phyloP scores from a whole-genome alignment of 1,284 basidiomycete genomes.

The Leccinum insigne region DNA sequence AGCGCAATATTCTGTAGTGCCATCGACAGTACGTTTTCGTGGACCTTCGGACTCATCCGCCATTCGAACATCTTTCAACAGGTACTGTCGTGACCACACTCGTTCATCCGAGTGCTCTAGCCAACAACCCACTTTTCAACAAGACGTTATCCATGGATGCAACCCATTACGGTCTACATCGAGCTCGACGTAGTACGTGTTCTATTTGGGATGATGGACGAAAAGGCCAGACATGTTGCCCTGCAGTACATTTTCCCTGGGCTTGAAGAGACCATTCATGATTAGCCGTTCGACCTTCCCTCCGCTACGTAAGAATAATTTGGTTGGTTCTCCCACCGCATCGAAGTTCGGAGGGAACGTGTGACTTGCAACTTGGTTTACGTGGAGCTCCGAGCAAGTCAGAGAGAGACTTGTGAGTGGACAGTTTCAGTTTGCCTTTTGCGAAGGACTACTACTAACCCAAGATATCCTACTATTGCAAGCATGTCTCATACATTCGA shows the following conservation, averaged over 20 bases:
- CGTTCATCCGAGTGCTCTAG: slow-evolving; percentile 29
- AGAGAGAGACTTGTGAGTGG: neutral
- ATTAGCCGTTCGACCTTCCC: slow-evolving; percentile 51
- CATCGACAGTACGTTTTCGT: slow-evolving; percentile 60
- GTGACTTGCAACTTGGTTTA: neutral
- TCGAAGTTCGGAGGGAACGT: neutral
- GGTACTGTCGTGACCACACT: slow-evolving; percentile 81
- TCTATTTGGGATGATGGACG: slow-evolving; percentile 38
- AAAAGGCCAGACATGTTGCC: slow-evolving; percentile 37
- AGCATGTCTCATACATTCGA: slow-evolving; percentile 11
- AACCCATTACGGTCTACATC: slow-evolving; percentile 37
- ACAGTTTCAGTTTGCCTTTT: neutral
- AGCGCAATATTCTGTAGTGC: slow-evolving; percentile 80
- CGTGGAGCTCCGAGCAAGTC: neutral
- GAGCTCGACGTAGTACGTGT: slow-evolving; percentile 41
- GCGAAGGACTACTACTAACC: slow-evolving; percentile 2
- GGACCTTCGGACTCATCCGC: neutral
- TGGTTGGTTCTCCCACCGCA: too few species aligned
- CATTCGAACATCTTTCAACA: slow-evolving; percentile 28
- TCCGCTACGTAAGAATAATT: slow-evolving; percentile 34
- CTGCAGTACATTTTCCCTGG: slow-evolving; percentile 33
- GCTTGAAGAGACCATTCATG: slow-evolving; percentile 41
- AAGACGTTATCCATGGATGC: slow-evolving; percentile 24
- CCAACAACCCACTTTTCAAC: too few species aligned
- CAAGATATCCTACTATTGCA: neutral